Conservation (phyloP, 2,329 filamentous ascomycete species). For the Colletotrichum lindemuthianum region DNA sequence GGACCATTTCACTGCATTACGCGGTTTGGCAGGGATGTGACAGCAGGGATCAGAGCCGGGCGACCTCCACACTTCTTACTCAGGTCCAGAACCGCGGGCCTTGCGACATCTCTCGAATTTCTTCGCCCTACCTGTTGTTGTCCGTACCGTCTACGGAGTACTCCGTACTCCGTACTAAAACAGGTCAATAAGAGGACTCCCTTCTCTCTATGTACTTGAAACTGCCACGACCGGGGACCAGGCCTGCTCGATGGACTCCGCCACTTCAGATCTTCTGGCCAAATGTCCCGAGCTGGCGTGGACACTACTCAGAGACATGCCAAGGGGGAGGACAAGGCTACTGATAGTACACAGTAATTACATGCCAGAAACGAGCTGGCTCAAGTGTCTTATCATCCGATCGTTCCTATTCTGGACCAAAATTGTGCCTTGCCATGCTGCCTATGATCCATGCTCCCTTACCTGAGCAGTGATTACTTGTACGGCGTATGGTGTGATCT, state of each 20-base stretch:
- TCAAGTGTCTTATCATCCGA: constrained; percentile 21
- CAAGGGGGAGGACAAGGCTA: neutral
- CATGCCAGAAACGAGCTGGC: too few relatives aligned
- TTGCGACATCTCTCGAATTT: too few relatives aligned
- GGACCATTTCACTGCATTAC: constrained; percentile 17
- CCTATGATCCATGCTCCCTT: too few relatives aligned
- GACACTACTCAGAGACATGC: constrained; percentile 15
- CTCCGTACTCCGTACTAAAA: constrained; percentile 20
- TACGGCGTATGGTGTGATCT: too few relatives aligned
- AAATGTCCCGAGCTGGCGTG: constrained; percentile 10
- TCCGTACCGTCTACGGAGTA: too few relatives aligned
- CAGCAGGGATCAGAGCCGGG: constrained; percentile 8
- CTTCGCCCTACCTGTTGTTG: too few relatives aligned
- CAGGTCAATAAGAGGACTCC: neutral
- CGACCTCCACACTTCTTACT: neutral
- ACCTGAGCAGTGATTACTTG: too few relatives aligned
- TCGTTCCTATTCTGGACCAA: neutral
- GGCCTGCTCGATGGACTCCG: constrained; percentile 20
- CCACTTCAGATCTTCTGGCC: constrained; percentile 10
- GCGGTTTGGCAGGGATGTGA: constrained; percentile 23
- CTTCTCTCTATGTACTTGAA: constrained; percentile 20
- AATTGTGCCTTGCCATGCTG: too few relatives aligned
- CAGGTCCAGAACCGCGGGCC: too few relatives aligned
- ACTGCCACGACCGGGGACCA: constrained; percentile 17
- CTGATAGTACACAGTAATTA: too few relatives aligned